phyloP scores from a whole-genome alignment of 2,329 filamentous ascomycete genomes.

The Neodidymelliopsis sp. region DNA sequence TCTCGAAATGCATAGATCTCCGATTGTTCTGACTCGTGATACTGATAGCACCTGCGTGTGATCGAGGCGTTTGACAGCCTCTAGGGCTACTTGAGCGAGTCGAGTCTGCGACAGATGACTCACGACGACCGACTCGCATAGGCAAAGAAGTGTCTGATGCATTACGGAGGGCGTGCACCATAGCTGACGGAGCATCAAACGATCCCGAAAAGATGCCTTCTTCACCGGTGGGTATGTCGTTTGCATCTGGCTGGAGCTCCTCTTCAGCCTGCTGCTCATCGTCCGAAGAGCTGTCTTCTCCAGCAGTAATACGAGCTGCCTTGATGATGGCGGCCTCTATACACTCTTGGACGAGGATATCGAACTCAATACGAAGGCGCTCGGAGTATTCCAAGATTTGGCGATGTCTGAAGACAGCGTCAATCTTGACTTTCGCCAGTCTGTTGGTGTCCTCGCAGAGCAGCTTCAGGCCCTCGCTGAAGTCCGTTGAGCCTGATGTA shows the following conservation, averaged over 20 bases:
- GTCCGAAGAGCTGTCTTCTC: constrained; percentile 80
- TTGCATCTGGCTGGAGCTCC: constrained; percentile 49
- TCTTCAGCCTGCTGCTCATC: constrained; percentile 54
- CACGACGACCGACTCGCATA: constrained; percentile 55
- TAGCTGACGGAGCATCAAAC: constrained; percentile 64
- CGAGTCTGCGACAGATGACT: constrained; percentile 73
- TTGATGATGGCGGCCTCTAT: constrained; percentile 92
- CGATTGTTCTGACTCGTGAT: constrained; percentile 72
- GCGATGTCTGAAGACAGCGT: constrained; percentile 89
- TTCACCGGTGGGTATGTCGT: constrained; percentile 53
- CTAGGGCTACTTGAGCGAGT: constrained; percentile 88
- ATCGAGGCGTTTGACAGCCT: constrained; percentile 83
- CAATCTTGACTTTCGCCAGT: constrained; percentile 85
- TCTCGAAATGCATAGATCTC: constrained; percentile 80
- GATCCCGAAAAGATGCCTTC: constrained; percentile 67
- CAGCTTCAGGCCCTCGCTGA: constrained; percentile 86
- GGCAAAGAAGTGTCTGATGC: constrained; percentile 59
- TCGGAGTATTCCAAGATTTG: constrained; percentile 96
- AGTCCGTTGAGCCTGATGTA: constrained; percentile 86
- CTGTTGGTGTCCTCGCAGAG: constrained; percentile 91
- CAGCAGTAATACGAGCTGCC: constrained; percentile 85
- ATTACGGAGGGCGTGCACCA: constrained; percentile 64
- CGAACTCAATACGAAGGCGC: constrained; percentile 92
- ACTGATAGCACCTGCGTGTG: constrained; percentile 69
- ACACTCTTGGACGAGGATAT: constrained; percentile 91